Evolutionary conservation across 2,329 filamentous ascomycete genomes (phyloP).

Genomic region (Cladophialophora yegresii): DNA sequence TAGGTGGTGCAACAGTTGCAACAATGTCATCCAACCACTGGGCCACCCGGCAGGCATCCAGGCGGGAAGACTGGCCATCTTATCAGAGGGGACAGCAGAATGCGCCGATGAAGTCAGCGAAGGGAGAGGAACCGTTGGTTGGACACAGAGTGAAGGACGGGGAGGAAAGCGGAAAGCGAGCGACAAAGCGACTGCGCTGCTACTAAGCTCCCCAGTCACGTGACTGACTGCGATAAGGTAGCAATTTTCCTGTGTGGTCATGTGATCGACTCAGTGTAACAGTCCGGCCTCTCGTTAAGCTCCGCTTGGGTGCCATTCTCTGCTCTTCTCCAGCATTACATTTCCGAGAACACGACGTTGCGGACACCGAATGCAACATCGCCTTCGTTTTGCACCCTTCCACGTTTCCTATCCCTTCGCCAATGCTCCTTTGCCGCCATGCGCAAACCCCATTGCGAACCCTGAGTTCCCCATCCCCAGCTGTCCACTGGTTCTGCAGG

Average conservation of each 20-base stretch:
- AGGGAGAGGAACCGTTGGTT: background rate
- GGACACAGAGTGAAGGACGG: background rate
- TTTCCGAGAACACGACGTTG: constrained; percentile 19
- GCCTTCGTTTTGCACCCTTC: constrained; percentile 21
- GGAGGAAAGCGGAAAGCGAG: background rate
- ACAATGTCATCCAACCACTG: constrained; percentile 28
- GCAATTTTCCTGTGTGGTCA: background rate
- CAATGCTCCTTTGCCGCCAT: constrained; percentile 23
- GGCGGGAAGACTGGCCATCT: constrained; percentile 13
- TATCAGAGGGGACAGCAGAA: constrained; percentile 15
- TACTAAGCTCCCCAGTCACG: too few species aligned
- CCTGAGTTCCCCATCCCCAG: constrained; percentile 11
- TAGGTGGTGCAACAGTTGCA: constrained; percentile 27
- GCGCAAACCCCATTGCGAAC: constrained; percentile 21
- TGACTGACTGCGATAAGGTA: background rate
- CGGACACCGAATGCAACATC: constrained; percentile 32
- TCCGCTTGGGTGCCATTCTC: constrained; percentile 8
- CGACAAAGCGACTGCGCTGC: too few species aligned
- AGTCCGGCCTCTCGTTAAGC: background rate
- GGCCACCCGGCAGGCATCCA: constrained; percentile 6
- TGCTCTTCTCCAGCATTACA: constrained; percentile 21
- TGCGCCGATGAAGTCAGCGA: constrained; percentile 18
- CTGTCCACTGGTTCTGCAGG: constrained; percentile 12
- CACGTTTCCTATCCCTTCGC: constrained; percentile 25
- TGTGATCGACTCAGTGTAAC: constrained; percentile 1